Conservation (phyloP, 768 basidiomycete genomes). For the Daedalea quercina region DNA sequence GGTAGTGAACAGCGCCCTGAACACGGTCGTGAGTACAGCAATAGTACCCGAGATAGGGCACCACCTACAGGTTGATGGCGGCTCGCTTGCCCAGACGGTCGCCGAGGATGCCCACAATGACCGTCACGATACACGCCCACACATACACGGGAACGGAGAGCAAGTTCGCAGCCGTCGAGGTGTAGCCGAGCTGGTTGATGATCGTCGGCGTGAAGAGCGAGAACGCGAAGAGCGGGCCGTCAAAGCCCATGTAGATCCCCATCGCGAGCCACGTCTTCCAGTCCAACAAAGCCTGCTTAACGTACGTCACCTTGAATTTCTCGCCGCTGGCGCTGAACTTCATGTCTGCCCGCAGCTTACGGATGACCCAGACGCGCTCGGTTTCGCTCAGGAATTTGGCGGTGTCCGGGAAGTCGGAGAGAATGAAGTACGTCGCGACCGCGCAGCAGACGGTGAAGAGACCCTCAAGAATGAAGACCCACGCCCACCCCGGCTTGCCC, state of each 20-base stretch:
- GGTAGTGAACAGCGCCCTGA: constrained; percentile 22
- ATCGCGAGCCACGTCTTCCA: constrained; percentile 73
- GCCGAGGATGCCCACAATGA: constrained; percentile 51
- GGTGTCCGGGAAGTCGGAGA: constrained; percentile 74
- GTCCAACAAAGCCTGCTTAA: constrained; percentile 56
- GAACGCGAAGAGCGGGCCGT: constrained; percentile 48
- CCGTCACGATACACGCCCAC: constrained; percentile 65
- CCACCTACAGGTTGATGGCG: constrained; percentile 52
- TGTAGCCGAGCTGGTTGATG: constrained; percentile 55
- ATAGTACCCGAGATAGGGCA: not conserved
- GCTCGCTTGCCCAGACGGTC: constrained; percentile 53
- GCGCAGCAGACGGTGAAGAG: constrained; percentile 57
- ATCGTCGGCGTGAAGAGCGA: constrained; percentile 44
- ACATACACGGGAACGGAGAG: constrained; percentile 74
- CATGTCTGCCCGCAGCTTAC: constrained; percentile 57
- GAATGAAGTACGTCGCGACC: constrained; percentile 59
- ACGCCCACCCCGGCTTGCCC: constrained; percentile 56
- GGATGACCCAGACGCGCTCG: constrained; percentile 60
- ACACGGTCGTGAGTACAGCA: not conserved
- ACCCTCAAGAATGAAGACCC: constrained; percentile 75
- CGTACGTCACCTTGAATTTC: constrained; percentile 43
- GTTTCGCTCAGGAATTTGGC: constrained; percentile 61
- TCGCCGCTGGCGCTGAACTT: constrained; percentile 60
- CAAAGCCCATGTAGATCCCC: constrained; percentile 66
- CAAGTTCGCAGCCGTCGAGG: constrained; percentile 61